Evolutionary conservation across 768 basidiomycete species (phyloP).

Genomic region (Rhodosporidiobolus sp.): DNA sequence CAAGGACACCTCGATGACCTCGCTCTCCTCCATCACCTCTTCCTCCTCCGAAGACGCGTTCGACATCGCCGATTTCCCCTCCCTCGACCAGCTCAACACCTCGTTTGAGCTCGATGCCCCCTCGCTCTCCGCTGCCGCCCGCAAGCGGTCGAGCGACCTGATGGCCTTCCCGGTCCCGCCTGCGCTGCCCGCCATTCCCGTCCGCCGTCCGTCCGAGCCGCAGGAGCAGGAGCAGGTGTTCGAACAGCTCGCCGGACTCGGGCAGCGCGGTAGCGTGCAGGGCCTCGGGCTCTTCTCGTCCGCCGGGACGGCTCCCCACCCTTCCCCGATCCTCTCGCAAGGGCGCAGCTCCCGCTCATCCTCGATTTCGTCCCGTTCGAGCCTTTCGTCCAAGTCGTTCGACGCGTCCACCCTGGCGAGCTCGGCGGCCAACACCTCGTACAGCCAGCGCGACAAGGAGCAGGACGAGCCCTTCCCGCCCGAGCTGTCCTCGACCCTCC

Average conservation of each 20-base stretch:
- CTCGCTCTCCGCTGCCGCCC: not conserved
- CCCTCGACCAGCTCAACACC: slow-evolving; percentile 18
- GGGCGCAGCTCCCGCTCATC: slow-evolving; percentile 13
- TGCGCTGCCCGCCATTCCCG: not conserved
- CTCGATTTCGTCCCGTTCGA: slow-evolving; percentile 1
- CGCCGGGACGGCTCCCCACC: not conserved
- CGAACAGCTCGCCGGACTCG: slow-evolving; percentile 25
- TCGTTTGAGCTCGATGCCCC: not conserved
- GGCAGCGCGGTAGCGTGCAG: not conserved
- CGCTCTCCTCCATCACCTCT: slow-evolving; percentile 15
- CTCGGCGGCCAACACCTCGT: slow-evolving; percentile 18
- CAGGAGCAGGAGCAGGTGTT: slow-evolving; percentile 2
- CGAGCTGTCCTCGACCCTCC: not conserved
- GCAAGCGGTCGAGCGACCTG: slow-evolving; percentile 20
- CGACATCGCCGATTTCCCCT: slow-evolving; percentile 36
- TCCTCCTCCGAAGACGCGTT: slow-evolving; percentile 29
- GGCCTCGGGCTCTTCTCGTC: slow-evolving; percentile 26
- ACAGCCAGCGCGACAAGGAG: not conserved
- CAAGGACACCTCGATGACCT: slow-evolving; percentile 14
- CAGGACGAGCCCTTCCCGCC: slow-evolving; percentile 3
- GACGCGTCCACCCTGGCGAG: slow-evolving; percentile 28
- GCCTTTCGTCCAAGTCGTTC: slow-evolving; percentile 9
- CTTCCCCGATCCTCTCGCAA: slow-evolving; percentile 4
- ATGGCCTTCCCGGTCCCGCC: slow-evolving; percentile 31
- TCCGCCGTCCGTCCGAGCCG: not conserved